Evolutionary conservation across 2,329 filamentous ascomycete species (phyloP), one percentile per base, ranked within the genome.

Genomic region (Penicillium capsulatum): DNA sequence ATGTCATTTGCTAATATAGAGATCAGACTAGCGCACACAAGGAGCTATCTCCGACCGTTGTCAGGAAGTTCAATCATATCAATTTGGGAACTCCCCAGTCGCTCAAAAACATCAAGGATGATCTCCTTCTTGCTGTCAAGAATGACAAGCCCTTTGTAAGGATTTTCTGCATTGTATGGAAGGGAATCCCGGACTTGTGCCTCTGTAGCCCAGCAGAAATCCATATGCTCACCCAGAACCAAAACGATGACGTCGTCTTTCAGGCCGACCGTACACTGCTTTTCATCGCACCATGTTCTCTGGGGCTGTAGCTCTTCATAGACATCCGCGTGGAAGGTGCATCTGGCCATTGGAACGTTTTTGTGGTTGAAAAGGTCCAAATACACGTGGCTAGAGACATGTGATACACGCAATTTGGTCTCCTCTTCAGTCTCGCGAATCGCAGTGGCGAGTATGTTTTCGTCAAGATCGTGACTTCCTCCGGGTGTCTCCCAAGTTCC

Each of bases 371-470:
- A 37, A 8, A 20, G 17, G 17, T 31, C 17, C 26, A 28, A 30
- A 28, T 37, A 37, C 24, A 37, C 35, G 3, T 31, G 35, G 28
- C 19, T 19, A 37, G 35, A 30, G 17, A 30, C 17, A 14, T 28
- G 35, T 28, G 35, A 37, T 16, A 15, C 35, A 20, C 19, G 35
- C 27, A 37, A 31, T 11, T 31, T 31, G 35, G 26, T 20, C 22
- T 38, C 36, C 24, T 36, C 34, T 38, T 33, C 28, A 31, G 36
- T 38, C 29, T 38, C 36, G 26, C 36, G 36, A 31, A 17, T 32
- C 14, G 30, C 30, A 22, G 36, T 38, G 19, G 13, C 15, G 10
- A 27, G 19, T 32, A 38, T 32, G 19, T 11, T 19, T 32, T 38
- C 17, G 20, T 27, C 36, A 20, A 20, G 30, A 7, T 31, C 36